A percentile compares a stretch with the other conserved stretches of the same genome.
phyloP scores from a whole-genome alignment of 352 stramenopile genomes.

The Globisporangium nunn region DNA sequence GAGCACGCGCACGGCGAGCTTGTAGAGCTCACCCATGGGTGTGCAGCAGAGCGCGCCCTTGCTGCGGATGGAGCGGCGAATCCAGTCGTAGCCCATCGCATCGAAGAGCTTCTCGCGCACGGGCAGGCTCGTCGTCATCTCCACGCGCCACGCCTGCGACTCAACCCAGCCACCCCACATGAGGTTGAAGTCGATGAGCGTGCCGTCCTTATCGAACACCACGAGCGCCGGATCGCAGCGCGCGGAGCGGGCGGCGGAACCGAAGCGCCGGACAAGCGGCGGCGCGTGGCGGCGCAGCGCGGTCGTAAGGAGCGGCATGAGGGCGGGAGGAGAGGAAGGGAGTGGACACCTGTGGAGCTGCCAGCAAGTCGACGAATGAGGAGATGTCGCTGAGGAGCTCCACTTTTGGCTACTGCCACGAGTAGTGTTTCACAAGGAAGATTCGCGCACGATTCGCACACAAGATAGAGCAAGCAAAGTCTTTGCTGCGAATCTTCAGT shows the following conservation, averaged over 20 bases:
- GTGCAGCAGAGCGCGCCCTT: conserved; percentile 80
- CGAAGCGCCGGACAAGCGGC: background rate
- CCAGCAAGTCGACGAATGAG: no score
- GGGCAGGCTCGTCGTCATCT: conserved; percentile 73
- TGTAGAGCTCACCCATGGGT: conserved; percentile 81
- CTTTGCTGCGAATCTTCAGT: background rate
- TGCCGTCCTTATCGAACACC: conserved; percentile 88
- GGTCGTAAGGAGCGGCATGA: no score
- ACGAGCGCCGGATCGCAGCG: conserved; percentile 66
- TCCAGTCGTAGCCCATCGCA: conserved; percentile 86
- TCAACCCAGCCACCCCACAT: conserved; percentile 88
- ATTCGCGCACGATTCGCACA: conserved; percentile 2
- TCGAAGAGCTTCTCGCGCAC: conserved; percentile 83
- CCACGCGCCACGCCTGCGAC: conserved; percentile 76
- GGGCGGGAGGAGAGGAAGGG: no score
- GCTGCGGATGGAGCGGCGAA: conserved; percentile 70
- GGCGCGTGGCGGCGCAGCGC: background rate
- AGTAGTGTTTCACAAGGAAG: no score
- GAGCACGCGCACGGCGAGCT: conserved; percentile 70
- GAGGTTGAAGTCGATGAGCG: conserved; percentile 87
- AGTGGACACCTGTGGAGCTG: no score
- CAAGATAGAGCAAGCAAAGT: no score
- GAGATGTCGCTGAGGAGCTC: no score
- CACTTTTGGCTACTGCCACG: background rate
- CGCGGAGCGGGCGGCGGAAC: conserved; percentile 13